Percentiles rank a stretch among this genome's conserved stretches.
These are phyloP conservation scores for Calonectria pseudoreteaudii DNA, from an alignment of 2,329 filamentous ascomycete species.

Conservation along the genomic window DNA sequence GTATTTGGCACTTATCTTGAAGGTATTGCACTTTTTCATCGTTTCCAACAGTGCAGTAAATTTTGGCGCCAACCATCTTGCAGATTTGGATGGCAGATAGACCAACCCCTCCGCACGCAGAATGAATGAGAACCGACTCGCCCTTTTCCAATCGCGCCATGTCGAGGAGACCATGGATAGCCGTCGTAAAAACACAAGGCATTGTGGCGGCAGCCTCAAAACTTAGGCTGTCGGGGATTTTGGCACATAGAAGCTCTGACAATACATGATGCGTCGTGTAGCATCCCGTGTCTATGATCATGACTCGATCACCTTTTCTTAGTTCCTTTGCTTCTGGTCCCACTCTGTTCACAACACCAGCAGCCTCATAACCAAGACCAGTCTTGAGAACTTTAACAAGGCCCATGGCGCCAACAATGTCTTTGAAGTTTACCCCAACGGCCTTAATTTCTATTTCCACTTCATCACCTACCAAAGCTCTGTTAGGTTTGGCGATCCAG, in stretches of 20 bases:
- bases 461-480: background rate
- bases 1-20: background rate
- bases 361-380: background rate
- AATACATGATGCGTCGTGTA: slow-evolving; percentile 43
- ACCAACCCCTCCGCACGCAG: slow-evolving; percentile 4
- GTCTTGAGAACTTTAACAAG: background rate
- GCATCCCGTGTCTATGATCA: slow-evolving; percentile 31
- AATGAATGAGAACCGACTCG: slow-evolving; percentile 15
- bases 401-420: background rate
- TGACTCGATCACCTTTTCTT: slow-evolving; percentile 46
- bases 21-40: background rate
- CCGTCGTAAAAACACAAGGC: slow-evolving; percentile 48
- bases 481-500: background rate
- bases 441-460: background rate
- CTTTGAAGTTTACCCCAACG: background rate
- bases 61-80: background rate
- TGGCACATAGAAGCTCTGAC: slow-evolving; percentile 30
- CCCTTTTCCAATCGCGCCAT: slow-evolving; percentile 20
- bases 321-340: slow-evolving; percentile 29
- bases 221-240: slow-evolving; percentile 48
- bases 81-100: background rate
- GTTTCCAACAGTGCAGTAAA: slow-evolving; percentile 1
- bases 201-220: slow-evolving; percentile 51
- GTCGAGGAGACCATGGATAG: slow-evolving; percentile 31
- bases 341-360: background rate